Conservation (phyloP, 129 eudicot genomes). For the Flaveria trinervia region DNA sequence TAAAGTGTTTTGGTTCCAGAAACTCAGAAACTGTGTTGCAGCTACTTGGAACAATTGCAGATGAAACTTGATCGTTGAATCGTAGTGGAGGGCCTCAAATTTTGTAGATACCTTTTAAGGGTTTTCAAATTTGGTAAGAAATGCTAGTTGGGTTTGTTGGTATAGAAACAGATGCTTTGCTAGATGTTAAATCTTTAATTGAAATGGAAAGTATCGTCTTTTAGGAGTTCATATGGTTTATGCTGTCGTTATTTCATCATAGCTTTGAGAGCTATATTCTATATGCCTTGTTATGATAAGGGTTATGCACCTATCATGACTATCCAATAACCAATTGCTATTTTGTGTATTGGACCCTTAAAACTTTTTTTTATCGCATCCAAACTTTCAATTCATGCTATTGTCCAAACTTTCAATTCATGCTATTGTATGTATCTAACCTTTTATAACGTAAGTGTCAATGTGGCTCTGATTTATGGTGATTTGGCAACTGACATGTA, state of each 20-base stretch:
- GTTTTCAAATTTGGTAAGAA: constrained; percentile 33
- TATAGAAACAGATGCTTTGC: constrained; percentile 7
- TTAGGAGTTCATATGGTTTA: background rate
- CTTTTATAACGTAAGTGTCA: background rate
- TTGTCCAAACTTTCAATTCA: background rate
- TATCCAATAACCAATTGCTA: background rate
- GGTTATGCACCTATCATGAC: background rate
- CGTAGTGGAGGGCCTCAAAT: constrained; percentile 13
- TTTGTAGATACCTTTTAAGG: constrained; percentile 37
- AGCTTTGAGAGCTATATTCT: background rate
- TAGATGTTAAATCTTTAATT: constrained; percentile 27
- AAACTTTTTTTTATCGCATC: background rate
- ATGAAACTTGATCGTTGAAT: constrained; percentile 30
- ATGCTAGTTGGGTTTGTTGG: constrained; percentile 26
- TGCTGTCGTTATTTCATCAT: background rate
- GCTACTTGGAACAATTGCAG: constrained; percentile 17
- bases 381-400: background rate
- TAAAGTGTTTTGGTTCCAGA: constrained; percentile 12
- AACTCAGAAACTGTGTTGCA: constrained; percentile 21
- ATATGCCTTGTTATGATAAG: background rate
- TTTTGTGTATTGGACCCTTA: background rate
- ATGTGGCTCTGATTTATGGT: background rate
- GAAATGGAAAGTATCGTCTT: background rate
- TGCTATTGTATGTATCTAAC: background rate
- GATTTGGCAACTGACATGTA: background rate